Percentiles rank a stretch among this genome's conserved stretches.
phyloP scores from a whole-genome alignment of 345 rosid species.

The Luvunga scandens region DNA sequence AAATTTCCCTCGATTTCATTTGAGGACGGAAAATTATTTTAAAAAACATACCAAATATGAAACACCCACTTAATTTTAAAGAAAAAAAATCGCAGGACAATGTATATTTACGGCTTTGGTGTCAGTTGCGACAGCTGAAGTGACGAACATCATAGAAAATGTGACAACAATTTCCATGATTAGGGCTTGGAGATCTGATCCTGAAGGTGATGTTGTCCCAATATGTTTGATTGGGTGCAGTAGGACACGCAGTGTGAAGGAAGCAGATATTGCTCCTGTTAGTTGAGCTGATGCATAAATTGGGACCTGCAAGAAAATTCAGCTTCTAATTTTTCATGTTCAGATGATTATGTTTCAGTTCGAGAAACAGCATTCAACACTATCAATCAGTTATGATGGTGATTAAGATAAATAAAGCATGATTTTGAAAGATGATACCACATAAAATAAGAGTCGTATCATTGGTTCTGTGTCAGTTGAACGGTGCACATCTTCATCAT shows the following conservation, averaged over 20 bases:
- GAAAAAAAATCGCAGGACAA: not conserved
- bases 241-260: constrained; percentile 33
- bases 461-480: not conserved
- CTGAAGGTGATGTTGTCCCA: constrained; percentile 53
- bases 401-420: not conserved
- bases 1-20: no score
- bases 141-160: constrained; percentile 47
- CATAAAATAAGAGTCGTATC: no score
- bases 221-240: constrained; percentile 37
- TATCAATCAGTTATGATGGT: not conserved
- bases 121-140: constrained; percentile 51
- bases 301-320: constrained; percentile 36
- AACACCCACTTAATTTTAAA: not conserved
- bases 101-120: constrained; percentile 37
- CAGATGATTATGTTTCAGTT: not conserved
- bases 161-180: constrained; percentile 53
- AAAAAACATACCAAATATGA: not conserved
- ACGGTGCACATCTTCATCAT: not conserved
- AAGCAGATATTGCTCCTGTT: constrained; percentile 37
- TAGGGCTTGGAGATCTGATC: constrained; percentile 45
- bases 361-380: not conserved
- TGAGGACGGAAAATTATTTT: not conserved
- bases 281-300: constrained; percentile 47
- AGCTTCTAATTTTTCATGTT: not conserved
- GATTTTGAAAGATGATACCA: not conserved